Percentiles rank a stretch among this genome's conserved stretches.
Conservation (phyloP, 2,329 filamentous ascomycete genomes). For the Fusarium chuoi region DNA sequence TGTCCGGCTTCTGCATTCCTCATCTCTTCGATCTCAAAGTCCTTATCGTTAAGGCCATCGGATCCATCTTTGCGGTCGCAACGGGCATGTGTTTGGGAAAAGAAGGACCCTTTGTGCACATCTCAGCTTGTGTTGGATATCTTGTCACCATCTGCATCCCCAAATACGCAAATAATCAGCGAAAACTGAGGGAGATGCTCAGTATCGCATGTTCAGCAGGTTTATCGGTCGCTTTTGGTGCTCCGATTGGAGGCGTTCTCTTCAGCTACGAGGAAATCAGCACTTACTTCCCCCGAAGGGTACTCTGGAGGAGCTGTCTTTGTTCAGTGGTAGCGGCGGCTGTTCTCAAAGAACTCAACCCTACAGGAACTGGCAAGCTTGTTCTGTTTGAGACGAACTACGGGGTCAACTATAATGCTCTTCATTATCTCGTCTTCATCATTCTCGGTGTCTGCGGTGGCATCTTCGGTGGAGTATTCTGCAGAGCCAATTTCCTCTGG, state of each 20-base stretch:
- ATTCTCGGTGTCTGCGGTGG: conserved; percentile 25
- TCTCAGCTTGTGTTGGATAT: conserved; percentile 30
- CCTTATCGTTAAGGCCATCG: conserved; percentile 24
- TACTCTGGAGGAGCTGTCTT: conserved; percentile 24
- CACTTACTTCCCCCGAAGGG: conserved; percentile 26
- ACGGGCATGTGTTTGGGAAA: conserved; percentile 34
- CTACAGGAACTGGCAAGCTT: conserved; percentile 22
- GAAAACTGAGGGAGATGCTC: conserved; percentile 26
- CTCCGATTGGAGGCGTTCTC: conserved; percentile 23
- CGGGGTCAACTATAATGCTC: conserved; percentile 20
- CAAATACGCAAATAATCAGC: conserved; percentile 19
- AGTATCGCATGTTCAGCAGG: conserved; percentile 25
- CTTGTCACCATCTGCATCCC: conserved; percentile 9
- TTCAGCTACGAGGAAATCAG: conserved; percentile 37
- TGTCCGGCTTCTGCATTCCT: conserved; percentile 25
- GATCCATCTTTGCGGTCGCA: conserved; percentile 23
- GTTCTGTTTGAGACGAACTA: conserved; percentile 34
- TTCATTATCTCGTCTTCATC: conserved; percentile 22
- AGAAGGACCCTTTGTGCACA: conserved; percentile 29
- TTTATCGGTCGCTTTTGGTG: conserved; percentile 24
- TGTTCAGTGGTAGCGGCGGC: conserved; percentile 25
- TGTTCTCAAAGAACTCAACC: conserved; percentile 25
- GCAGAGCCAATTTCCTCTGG: conserved; percentile 21
- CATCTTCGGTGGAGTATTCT: conserved; percentile 18
- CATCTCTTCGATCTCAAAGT: conserved; percentile 27